Evolutionary conservation across 345 rosid genomes (phyloP).

Genomic region (Erysimum cheiranthoides): DNA sequence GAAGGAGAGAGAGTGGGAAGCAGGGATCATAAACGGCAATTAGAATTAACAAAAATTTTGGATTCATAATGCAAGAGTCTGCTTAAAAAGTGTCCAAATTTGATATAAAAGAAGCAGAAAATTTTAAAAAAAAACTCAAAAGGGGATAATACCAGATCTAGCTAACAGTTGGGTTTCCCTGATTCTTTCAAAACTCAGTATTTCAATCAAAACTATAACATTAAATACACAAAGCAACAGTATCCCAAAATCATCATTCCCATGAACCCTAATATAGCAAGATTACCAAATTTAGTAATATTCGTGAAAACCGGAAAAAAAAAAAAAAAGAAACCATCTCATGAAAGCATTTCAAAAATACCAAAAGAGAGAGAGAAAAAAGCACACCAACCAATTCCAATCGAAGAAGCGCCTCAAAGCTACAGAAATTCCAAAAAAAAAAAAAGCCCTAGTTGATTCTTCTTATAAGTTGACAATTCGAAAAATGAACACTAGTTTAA

Average conservation of each 20-base stretch:
- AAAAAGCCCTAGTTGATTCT: background rate
- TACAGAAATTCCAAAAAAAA: background rate
- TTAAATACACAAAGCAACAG: background rate
- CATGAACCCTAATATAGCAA: slow-evolving; percentile 24
- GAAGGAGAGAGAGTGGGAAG: background rate
- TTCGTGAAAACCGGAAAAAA: background rate
- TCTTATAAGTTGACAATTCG: slow-evolving; percentile 27
- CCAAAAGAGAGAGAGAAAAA: background rate
- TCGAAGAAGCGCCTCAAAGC: slow-evolving; percentile 26
- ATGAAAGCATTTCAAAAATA: slow-evolving; percentile 26
- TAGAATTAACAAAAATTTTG: background rate
- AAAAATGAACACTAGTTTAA: background rate
- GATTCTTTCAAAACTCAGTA: background rate
- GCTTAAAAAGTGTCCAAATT: background rate
- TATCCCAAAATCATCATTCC: background rate
- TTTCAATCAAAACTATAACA: background rate
- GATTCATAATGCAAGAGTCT: slow-evolving; percentile 12
- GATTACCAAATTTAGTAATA: slow-evolving; percentile 23
- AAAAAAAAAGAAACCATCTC: background rate
- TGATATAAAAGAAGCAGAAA: slow-evolving; percentile 3
- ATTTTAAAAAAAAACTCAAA: slow-evolving; percentile 4
- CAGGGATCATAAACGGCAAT: background rate
- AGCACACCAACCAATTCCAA: slow-evolving; percentile 21
- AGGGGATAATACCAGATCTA: slow-evolving; percentile 22
- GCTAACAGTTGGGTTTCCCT: background rate